Conservation (phyloP, 1,284 basidiomycete genomes). For the Trichosporon asahii region DNA sequence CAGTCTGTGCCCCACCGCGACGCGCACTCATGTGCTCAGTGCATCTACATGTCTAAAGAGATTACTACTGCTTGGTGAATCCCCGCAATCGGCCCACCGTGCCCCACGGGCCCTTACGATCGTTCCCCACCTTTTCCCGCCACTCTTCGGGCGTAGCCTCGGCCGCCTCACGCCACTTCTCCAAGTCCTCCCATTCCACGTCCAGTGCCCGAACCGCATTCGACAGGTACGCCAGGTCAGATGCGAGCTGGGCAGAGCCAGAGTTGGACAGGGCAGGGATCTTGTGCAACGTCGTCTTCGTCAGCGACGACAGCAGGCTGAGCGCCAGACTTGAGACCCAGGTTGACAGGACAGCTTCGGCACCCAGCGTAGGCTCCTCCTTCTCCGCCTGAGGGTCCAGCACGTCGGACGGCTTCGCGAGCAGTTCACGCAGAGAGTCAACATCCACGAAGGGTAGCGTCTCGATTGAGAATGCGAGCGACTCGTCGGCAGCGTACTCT, state of each 20-base stretch:
- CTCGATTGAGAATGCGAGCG: constrained; percentile 80
- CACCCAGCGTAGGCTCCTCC: constrained; percentile 54
- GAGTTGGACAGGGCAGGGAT: constrained; percentile 61
- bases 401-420: constrained; percentile 38
- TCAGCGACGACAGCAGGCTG: constrained; percentile 69
- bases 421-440: constrained; percentile 55
- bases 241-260: constrained; percentile 78
- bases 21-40: not conserved
- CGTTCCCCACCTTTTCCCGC: constrained; percentile 24
- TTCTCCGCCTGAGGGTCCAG: not conserved
- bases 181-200: constrained; percentile 71
- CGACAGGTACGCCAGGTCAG: constrained; percentile 80
- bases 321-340: constrained; percentile 88
- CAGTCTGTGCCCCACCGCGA: not conserved
- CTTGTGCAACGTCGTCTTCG: constrained; percentile 59
- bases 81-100: constrained; percentile 16
- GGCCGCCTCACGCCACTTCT: constrained; percentile 66
- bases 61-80: not conserved
- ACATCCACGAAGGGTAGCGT: constrained; percentile 69
- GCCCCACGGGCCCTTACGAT: constrained; percentile 19
- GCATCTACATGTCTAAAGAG: constrained; percentile 4
- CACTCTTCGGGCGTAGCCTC: constrained; percentile 58
- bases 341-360: constrained; percentile 76
- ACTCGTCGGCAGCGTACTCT: constrained; percentile 86
- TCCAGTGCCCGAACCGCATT: constrained; percentile 90